Conservation (phyloP, 768 basidiomycete species). For the Phaeotremella skinneri region DNA sequence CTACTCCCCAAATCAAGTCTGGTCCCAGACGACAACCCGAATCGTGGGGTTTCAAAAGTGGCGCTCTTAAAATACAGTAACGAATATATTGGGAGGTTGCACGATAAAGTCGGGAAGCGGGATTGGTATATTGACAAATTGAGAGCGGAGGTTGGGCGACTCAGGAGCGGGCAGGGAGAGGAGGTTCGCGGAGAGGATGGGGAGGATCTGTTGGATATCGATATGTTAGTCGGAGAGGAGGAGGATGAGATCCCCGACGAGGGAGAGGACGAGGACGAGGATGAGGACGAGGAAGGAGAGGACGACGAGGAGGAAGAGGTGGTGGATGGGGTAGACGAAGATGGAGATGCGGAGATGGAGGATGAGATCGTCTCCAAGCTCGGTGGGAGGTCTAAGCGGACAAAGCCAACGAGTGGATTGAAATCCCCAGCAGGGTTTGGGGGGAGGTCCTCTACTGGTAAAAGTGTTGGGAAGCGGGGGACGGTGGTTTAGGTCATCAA, state of each 20-base stretch:
- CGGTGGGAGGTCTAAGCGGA: too few species aligned
- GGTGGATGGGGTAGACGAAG: neutral
- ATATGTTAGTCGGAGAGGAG: conserved; percentile 13
- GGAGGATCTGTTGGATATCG: conserved; percentile 20
- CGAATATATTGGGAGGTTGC: conserved; percentile 75
- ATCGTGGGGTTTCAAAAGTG: conserved; percentile 89
- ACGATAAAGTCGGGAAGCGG: conserved; percentile 71
- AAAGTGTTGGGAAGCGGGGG: too few species aligned
- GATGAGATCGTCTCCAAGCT: too few species aligned
- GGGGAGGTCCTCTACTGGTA: too few species aligned
- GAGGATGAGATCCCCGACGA: conserved; percentile 30
- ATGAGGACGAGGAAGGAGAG: conserved; percentile 53
- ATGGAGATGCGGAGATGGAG: neutral
- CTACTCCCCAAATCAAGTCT: conserved; percentile 68
- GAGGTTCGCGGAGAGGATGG: conserved; percentile 12
- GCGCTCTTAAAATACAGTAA: conserved; percentile 88
- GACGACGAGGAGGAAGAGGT: conserved; percentile 61
- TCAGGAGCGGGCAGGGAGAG: conserved; percentile 53
- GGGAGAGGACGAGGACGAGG: conserved; percentile 50
- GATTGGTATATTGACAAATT: conserved; percentile 72
- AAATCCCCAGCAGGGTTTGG: too few species aligned
- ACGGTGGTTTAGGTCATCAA: too few species aligned
- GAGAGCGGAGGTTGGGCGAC: conserved; percentile 64
- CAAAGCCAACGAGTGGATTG: too few species aligned
- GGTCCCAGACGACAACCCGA: conserved; percentile 82